phyloP scores from a whole-genome alignment of 352 stramenopile genomes.

The Elongisporangium undulatum region DNA sequence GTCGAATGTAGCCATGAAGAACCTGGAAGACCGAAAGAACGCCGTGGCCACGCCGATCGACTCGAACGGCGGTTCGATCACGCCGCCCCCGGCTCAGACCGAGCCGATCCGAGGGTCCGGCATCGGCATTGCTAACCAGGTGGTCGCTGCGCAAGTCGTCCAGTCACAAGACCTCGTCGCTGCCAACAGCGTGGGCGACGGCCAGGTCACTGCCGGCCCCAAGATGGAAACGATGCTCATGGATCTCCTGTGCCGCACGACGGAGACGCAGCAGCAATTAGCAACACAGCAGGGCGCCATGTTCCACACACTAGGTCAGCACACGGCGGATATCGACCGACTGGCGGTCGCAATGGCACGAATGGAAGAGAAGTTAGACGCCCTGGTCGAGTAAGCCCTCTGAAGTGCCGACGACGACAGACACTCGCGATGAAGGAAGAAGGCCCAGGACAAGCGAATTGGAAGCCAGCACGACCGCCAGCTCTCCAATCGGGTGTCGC shows the following conservation, averaged over 20 bases:
- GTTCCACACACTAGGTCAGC: constrained; percentile 89
- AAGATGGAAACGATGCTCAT: constrained; percentile 92
- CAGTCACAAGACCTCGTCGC: constrained; percentile 80
- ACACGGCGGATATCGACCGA: constrained; percentile 88
- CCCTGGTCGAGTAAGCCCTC: constrained; percentile 61
- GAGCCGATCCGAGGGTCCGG: constrained; percentile 52
- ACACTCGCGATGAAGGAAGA: not conserved
- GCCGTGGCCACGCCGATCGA: constrained; percentile 64
- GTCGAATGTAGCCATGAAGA: constrained; percentile 88
- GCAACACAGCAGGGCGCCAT: constrained; percentile 87
- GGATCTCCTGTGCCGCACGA: constrained; percentile 85
- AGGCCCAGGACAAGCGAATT: not conserved
- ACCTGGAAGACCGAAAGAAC: constrained; percentile 88
- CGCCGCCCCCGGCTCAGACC: constrained; percentile 1
- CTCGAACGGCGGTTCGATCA: constrained; percentile 7
- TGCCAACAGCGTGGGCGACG: constrained; percentile 66
- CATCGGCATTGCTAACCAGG: constrained; percentile 77
- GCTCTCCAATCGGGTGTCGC: no score
- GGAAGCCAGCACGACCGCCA: not conserved
- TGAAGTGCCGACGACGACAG: not conserved
- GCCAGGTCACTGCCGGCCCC: constrained; percentile 73
- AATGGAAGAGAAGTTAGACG: constrained; percentile 89
- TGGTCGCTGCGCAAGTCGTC: constrained; percentile 48
- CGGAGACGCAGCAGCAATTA: constrained; percentile 87
- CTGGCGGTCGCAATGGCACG: constrained; percentile 79